Evolutionary conservation across 2,329 filamentous ascomycete species (phyloP).

Genomic region (Xenosphaeropsis pyriputrescens): DNA sequence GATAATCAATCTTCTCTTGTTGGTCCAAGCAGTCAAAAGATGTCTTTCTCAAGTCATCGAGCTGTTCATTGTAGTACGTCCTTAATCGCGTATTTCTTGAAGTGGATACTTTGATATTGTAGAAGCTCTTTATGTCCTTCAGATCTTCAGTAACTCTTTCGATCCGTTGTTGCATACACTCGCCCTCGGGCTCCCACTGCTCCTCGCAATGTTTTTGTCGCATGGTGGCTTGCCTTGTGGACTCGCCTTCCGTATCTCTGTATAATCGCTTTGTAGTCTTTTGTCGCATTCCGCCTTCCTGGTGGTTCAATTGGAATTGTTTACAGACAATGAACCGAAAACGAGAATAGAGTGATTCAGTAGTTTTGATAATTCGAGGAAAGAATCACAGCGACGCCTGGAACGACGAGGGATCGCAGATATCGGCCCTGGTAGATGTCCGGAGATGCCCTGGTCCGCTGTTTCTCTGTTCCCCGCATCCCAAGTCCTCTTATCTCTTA

Average conservation of each 20-base stretch:
- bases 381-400: no score
- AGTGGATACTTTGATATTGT: conserved; percentile 30
- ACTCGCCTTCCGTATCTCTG: conserved; percentile 7
- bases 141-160: conserved; percentile 28
- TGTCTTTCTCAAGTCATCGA: conserved; percentile 19
- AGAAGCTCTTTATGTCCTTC: conserved; percentile 29
- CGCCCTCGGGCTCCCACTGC: conserved; percentile 1
- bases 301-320: no score
- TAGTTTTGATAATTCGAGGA: no score
- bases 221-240: no score
- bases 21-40: conserved; percentile 24
- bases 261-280: not conserved
- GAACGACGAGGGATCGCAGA: no score
- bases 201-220: not conserved
- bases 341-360: no score
- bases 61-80: conserved; percentile 25
- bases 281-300: not conserved
- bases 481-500: no score
- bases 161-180: conserved; percentile 26
- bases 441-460: no score
- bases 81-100: conserved; percentile 23
- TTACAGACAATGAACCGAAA: no score
- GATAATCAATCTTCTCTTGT: conserved; percentile 30
- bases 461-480: no score
- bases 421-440: no score